These are phyloP conservation scores for Arctium minus DNA, from an alignment of 129 eudicot genomes.

Conservation along the genomic window DNA sequence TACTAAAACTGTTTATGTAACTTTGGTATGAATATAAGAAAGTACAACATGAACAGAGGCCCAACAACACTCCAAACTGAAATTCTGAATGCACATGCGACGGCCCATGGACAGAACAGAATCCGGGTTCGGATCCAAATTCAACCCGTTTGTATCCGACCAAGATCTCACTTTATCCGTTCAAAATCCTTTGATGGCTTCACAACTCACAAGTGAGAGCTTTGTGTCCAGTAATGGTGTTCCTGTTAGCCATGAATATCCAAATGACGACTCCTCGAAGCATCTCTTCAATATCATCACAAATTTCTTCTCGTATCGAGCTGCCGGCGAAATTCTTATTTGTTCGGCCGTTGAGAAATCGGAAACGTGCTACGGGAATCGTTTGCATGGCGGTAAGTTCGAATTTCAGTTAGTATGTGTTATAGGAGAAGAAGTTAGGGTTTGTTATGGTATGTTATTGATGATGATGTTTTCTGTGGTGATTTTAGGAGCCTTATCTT, in stretches of 20 bases:
- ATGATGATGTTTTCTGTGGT: slow-evolving; percentile 5
- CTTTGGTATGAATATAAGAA: not conserved
- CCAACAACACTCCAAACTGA: not conserved
- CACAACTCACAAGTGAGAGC: not conserved
- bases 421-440: not conserved
- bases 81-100: not conserved
- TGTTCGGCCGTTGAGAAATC: slow-evolving; percentile 24
- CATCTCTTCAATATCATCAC: slow-evolving; percentile 42
- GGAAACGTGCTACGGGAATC: slow-evolving; percentile 25
- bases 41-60: not conserved
- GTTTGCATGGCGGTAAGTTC: slow-evolving; percentile 76
- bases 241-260: slow-evolving; percentile 39
- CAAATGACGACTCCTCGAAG: slow-evolving; percentile 34
- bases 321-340: slow-evolving; percentile 7
- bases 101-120: not conserved
- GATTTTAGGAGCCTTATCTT: slow-evolving; percentile 81
- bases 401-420: slow-evolving; percentile 1
- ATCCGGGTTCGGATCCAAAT: not conserved
- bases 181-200: slow-evolving; percentile 9
- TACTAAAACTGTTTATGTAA: not conserved
- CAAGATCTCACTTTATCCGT: slow-evolving; percentile 14
- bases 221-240: not conserved
- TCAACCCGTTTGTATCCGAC: slow-evolving; percentile 7
- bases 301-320: slow-evolving; percentile 23
- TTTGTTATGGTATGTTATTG: not conserved